Evolutionary conservation across 345 rosid species (phyloP).

Genomic region (Trapa incisa): DNA sequence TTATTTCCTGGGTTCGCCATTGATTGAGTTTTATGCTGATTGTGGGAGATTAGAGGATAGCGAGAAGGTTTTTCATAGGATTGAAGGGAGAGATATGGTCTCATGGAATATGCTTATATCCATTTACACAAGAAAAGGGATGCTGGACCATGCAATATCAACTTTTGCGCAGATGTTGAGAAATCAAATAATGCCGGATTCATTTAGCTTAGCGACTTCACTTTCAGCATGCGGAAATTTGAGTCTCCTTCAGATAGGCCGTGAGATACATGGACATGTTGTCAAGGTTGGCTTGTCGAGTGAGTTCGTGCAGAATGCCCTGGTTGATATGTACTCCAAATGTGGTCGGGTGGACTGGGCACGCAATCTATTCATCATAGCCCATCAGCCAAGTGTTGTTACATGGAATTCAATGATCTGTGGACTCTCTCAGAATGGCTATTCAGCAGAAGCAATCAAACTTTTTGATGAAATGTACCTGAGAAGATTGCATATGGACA

Average conservation of each 20-base stretch:
- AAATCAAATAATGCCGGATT: conserved; percentile 38
- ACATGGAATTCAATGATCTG: conserved; percentile 85
- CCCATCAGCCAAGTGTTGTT: conserved; percentile 38
- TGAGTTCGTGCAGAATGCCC: conserved; percentile 48
- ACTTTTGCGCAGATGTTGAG: conserved; percentile 42
- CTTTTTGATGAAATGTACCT: conserved; percentile 52
- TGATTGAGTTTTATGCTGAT: conserved; percentile 53
- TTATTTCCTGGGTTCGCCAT: conserved; percentile 46
- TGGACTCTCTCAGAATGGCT: conserved; percentile 53
- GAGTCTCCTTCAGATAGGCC: conserved; percentile 39
- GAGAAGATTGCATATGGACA: conserved; percentile 33
- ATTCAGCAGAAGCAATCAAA: conserved; percentile 35
- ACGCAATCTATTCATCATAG: conserved; percentile 32
- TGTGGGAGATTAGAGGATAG: conserved; percentile 36
- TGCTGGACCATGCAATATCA: conserved; percentile 33
- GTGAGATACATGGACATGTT: conserved; percentile 60
- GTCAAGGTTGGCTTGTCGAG: conserved; percentile 40
- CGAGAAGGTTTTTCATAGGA: conserved; percentile 26
- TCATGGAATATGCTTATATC: conserved; percentile 70
- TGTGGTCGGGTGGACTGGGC: conserved; percentile 52
- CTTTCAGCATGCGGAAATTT: conserved; percentile 52
- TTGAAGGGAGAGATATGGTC: conserved; percentile 39
- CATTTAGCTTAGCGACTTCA: conserved; percentile 55
- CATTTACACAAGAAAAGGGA: conserved; percentile 34
- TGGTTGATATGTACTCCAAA: conserved; percentile 71